Conservation (phyloP, 1,284 basidiomycete genomes). For the Tremellales sp. region DNA sequence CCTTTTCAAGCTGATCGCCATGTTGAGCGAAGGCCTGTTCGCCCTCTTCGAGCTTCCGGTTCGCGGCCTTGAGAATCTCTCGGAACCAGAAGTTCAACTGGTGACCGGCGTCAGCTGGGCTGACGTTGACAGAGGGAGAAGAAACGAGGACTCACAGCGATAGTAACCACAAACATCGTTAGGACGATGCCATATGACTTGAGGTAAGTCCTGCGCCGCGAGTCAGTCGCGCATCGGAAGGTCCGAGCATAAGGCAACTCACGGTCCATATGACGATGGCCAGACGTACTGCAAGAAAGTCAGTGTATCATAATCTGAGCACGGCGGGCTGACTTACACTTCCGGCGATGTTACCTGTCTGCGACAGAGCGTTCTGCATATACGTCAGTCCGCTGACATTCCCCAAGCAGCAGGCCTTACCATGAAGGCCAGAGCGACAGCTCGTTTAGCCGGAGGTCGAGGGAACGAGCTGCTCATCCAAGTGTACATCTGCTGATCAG, state of each 20-base stretch:
- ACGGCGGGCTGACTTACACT: conserved; percentile 13
- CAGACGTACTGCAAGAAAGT: too few relatives aligned
- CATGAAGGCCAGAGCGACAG: conserved; percentile 29
- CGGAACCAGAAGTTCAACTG: conserved; percentile 35
- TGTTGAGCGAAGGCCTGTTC: conserved; percentile 28
- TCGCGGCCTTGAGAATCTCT: conserved; percentile 26
- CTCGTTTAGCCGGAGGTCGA: conserved; percentile 31
- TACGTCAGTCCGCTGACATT: background rate
- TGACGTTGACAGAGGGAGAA: background rate
- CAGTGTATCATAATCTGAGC: background rate
- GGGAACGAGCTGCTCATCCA: conserved; percentile 39
- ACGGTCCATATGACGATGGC: too few relatives aligned
- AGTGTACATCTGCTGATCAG: conserved; percentile 21
- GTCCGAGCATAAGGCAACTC: too few relatives aligned
- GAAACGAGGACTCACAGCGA: conserved; percentile 14
- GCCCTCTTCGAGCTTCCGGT: conserved; percentile 25
- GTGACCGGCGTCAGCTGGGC: background rate
- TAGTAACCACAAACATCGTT: conserved; percentile 26
- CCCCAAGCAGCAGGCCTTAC: conserved; percentile 3
- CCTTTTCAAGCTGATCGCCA: conserved; percentile 17
- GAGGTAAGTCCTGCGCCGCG: conserved; percentile 15
- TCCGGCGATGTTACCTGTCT: conserved; percentile 48
- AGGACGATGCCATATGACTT: conserved; percentile 34
- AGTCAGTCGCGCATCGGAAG: too few relatives aligned
- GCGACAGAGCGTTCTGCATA: conserved; percentile 43